These are phyloP conservation scores for Candida ascalaphidarum DNA, from an alignment of 805 yeast species.

Conservation along the genomic window DNA sequence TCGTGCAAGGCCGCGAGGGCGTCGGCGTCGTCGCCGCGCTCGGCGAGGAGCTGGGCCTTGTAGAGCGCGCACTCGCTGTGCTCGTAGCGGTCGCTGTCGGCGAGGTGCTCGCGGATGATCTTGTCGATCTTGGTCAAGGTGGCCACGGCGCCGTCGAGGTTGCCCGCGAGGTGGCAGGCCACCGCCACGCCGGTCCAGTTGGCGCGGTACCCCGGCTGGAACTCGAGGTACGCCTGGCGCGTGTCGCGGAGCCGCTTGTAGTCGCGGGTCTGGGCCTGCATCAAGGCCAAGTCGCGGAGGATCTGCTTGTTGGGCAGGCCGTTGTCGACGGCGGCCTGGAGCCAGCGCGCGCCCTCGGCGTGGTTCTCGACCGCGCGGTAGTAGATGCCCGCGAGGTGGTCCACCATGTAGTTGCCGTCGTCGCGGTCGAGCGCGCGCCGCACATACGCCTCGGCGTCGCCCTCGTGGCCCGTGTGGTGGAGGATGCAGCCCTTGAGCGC, in stretches of 20 bases:
- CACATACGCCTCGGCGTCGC: constrained; percentile 58
- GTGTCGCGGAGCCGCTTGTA: constrained; percentile 53
- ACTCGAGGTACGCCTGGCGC: constrained; percentile 61
- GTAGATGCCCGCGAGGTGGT: constrained; percentile 82
- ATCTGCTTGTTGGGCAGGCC: constrained; percentile 76
- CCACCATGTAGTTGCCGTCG: constrained; percentile 56
- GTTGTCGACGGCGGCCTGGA: constrained; percentile 62
- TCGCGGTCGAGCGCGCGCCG: constrained; percentile 53
- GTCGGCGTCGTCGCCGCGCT: constrained; percentile 50
- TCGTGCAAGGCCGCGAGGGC: constrained; percentile 56
- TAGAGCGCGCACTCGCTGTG: constrained; percentile 74
- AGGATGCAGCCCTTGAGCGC: constrained; percentile 78
- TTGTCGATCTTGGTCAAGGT: constrained; percentile 73
- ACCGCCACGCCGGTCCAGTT: constrained; percentile 87
- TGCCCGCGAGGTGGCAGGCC: constrained; percentile 71
- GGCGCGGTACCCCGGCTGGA: constrained; percentile 74
- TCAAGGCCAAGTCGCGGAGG: constrained; percentile 69
- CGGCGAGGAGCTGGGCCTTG: constrained; percentile 58
- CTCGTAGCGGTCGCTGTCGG: constrained; percentile 63
- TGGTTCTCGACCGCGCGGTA: constrained; percentile 65
- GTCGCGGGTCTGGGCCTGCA: constrained; percentile 77
- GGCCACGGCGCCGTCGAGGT: constrained; percentile 58
- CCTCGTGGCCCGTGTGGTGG: constrained; percentile 43
- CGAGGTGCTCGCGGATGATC: constrained; percentile 57
- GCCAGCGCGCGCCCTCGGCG: constrained; percentile 71